Conservation (phyloP, 805 yeast species). For the Ogataea polymorpha region DNA sequence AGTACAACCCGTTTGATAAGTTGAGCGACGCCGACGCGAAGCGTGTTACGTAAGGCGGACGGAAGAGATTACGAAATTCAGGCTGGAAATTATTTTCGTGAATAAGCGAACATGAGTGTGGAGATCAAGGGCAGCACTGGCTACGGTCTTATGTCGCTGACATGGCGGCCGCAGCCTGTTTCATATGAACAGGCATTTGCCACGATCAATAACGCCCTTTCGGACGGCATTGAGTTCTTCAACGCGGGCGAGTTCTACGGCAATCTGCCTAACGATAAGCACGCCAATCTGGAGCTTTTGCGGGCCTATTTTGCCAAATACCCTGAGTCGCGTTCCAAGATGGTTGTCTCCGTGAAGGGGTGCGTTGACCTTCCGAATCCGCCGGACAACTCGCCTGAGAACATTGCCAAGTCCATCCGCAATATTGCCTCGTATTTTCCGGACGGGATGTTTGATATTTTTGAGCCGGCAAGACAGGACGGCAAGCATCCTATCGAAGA, state of each 20-base stretch:
- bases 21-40: slow-evolving; percentile 5
- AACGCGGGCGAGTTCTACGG: slow-evolving; percentile 86
- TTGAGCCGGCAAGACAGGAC: slow-evolving; percentile 74
- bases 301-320: slow-evolving; percentile 53
- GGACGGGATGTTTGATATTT: slow-evolving; percentile 47
- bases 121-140: slow-evolving; percentile 41
- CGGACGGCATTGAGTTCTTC: slow-evolving; percentile 48
- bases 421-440: slow-evolving; percentile 40
- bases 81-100: not conserved
- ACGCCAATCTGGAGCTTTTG: slow-evolving; percentile 53
- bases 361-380: slow-evolving; percentile 34
- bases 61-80: too few species aligned
- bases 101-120: not conserved
- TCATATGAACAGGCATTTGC: slow-evolving; percentile 52
- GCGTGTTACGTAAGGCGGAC: slow-evolving; percentile 1
- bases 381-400: slow-evolving; percentile 52
- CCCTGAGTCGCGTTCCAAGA: slow-evolving; percentile 55
- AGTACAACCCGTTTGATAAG: slow-evolving; percentile 26
- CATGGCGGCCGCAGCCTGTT: slow-evolving; percentile 61
- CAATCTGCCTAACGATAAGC: slow-evolving; percentile 34
- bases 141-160: slow-evolving; percentile 79
- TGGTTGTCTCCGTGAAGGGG: slow-evolving; percentile 69
- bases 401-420: slow-evolving; percentile 46
- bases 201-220: slow-evolving; percentile 50
- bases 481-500: slow-evolving; percentile 53